phyloP scores from a whole-genome alignment of 2,329 filamentous ascomycete species.

The Fusarium paranaense region DNA sequence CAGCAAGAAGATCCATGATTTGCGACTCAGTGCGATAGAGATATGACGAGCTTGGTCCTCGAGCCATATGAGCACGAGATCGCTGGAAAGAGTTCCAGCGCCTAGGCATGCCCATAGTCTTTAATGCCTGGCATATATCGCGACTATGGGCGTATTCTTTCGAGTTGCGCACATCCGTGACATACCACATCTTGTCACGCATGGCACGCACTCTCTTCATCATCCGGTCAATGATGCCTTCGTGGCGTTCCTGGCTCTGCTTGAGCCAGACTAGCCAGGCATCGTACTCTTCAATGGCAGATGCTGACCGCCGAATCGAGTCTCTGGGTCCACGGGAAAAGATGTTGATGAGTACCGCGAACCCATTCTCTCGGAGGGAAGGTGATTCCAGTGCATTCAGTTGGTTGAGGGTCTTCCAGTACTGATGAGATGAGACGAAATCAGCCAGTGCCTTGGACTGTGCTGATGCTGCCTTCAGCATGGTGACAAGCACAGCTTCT shows the following conservation, averaged over 20 bases:
- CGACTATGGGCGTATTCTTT: constrained; percentile 87
- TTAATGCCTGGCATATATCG: constrained; percentile 87
- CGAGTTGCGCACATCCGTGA: constrained; percentile 92
- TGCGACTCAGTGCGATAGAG: constrained; percentile 86
- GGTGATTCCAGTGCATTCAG: constrained; percentile 72
- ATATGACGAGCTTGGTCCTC: constrained; percentile 67
- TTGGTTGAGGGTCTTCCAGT: constrained; percentile 85
- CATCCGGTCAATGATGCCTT: constrained; percentile 79
- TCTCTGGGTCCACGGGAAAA: constrained; percentile 79
- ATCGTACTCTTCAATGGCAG: constrained; percentile 81
- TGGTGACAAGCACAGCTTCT: constrained; percentile 71
- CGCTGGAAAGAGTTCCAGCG: constrained; percentile 65
- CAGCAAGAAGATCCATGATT: constrained; percentile 87
- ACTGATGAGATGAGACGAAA: constrained; percentile 85
- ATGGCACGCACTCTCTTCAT: constrained; percentile 79
- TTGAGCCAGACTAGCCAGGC: constrained; percentile 87
- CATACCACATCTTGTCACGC: constrained; percentile 98
- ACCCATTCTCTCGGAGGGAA: constrained; percentile 74
- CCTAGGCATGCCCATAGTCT: constrained; percentile 84
- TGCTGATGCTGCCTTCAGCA: constrained; percentile 81
- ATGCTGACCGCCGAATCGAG: constrained; percentile 75
- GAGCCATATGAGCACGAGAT: constrained; percentile 59
- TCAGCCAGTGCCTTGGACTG: constrained; percentile 84
- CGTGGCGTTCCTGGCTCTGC: constrained; percentile 82
- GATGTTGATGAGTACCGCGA: constrained; percentile 78